Conservation (phyloP, 805 yeast genomes). For the Huiozyma naganishii region DNA sequence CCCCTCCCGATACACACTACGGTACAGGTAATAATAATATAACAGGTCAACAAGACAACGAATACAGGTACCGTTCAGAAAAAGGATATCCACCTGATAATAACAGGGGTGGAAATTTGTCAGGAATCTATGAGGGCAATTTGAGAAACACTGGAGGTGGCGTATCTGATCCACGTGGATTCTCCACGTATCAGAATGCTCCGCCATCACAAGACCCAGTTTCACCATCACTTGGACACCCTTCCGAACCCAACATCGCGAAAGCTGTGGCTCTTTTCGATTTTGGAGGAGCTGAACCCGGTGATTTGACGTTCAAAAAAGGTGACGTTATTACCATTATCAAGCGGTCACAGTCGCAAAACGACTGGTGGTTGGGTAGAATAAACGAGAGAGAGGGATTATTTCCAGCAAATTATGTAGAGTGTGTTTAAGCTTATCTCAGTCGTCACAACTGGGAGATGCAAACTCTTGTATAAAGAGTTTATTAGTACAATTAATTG, state of each 20-base stretch:
- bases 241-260: background rate
- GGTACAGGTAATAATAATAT: too few relatives aligned
- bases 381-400: constrained; percentile 78
- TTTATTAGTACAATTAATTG: background rate
- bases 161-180: too few relatives aligned
- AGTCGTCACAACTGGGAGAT: background rate
- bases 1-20: too few relatives aligned
- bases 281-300: constrained; percentile 86
- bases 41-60: too few relatives aligned
- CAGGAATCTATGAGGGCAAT: too few relatives aligned
- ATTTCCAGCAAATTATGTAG: constrained; percentile 96
- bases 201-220: too few relatives aligned
- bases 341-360: constrained; percentile 76
- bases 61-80: too few relatives aligned
- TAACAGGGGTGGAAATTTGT: too few relatives aligned
- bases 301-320: constrained; percentile 85
- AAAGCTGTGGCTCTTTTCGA: constrained; percentile 76
- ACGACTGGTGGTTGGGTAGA: constrained; percentile 99
- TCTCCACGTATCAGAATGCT: too few relatives aligned
- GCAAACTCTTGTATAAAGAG: background rate
- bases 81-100: too few relatives aligned
- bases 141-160: too few relatives aligned
- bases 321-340: constrained; percentile 87
- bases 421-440: constrained; percentile 32
- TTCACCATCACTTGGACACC: too few relatives aligned